Conservation (phyloP, 1,284 basidiomycete species). For the Vanrija sp. region DNA sequence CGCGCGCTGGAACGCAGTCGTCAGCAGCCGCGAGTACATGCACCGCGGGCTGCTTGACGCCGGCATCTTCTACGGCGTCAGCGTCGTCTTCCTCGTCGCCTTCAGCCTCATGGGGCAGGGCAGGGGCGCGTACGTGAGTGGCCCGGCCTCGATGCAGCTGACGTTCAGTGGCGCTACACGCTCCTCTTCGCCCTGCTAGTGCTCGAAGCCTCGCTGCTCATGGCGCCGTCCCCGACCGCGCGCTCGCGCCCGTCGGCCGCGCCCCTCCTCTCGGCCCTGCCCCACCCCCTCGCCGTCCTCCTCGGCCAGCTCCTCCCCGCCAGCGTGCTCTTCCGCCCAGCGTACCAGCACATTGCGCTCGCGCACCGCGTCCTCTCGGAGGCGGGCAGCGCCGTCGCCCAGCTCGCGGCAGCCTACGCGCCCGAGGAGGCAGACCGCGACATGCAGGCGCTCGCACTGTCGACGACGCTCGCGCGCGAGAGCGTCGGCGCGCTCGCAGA, state of each 20-base stretch:
- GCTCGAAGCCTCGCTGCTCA: constrained; percentile 42
- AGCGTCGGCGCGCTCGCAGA: background rate
- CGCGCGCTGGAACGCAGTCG: background rate
- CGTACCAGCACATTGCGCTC: constrained; percentile 30
- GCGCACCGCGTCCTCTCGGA: constrained; percentile 32
- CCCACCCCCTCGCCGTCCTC: background rate
- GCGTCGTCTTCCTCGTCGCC: constrained; percentile 1
- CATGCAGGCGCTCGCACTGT: background rate
- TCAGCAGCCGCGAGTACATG: constrained; percentile 8
- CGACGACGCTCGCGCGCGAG: background rate
- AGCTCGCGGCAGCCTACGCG: constrained; percentile 36
- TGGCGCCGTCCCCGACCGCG: constrained; percentile 22
- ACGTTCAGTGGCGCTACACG: constrained; percentile 65
- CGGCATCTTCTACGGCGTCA: constrained; percentile 7
- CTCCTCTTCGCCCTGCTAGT: constrained; percentile 61
- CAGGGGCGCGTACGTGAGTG: constrained; percentile 63
- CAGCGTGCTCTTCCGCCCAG: constrained; percentile 9
- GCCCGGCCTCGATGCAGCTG: constrained; percentile 7
- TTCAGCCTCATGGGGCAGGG: constrained; percentile 55
- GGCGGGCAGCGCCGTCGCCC: constrained; percentile 31
- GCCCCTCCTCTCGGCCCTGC: constrained; percentile 9
- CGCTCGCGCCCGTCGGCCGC: background rate
- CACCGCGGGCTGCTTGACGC: background rate
- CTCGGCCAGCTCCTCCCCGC: constrained; percentile 4
- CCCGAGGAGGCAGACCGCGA: background rate